phyloP scores from a whole-genome alignment of 2,329 filamentous ascomycete species.

The Arachnomyces sp. region DNA sequence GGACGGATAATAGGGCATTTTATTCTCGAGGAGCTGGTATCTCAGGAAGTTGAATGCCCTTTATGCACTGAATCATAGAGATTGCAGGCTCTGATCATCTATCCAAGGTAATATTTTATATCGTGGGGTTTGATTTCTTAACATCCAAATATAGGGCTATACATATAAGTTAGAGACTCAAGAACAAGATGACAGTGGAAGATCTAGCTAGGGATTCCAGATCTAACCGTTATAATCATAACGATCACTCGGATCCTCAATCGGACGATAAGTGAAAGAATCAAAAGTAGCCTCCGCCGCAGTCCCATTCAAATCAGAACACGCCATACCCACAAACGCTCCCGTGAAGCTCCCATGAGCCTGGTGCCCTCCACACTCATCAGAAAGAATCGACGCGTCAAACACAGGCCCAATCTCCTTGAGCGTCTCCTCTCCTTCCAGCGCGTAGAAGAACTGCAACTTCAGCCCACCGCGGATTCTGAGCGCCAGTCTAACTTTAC shows the following conservation, averaged over 20 bases:
- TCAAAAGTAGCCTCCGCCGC: conserved; percentile 43
- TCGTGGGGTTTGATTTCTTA: too few species aligned
- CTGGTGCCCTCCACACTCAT: conserved; percentile 56
- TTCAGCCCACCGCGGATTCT: conserved; percentile 41
- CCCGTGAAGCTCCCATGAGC: conserved; percentile 57
- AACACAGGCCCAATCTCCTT: conserved; percentile 47
- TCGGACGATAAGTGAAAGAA: conserved; percentile 45
- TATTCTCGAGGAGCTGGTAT: too few species aligned
- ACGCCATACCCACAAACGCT: conserved; percentile 50
- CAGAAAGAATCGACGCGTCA: conserved; percentile 52
- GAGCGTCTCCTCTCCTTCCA: conserved; percentile 37
- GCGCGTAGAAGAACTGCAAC: conserved; percentile 51
- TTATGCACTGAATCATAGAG: too few species aligned
- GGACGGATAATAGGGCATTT: too few species aligned
- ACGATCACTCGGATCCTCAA: conserved; percentile 40
- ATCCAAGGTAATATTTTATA: too few species aligned
- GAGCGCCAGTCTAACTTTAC: conserved; percentile 47
- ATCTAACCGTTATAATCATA: too few species aligned
- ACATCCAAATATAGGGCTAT: too few species aligned
- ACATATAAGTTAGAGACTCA: too few species aligned
- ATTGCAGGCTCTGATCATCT: too few species aligned
- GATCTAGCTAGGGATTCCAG: too few species aligned
- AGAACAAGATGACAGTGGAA: too few species aligned
- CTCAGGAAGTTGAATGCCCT: too few species aligned
- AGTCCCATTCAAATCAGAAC: conserved; percentile 48